A percentile compares a stretch with the other conserved stretches of the same genome.
Evolutionary conservation across 2,329 filamentous ascomycete species (phyloP).

Genomic region (Beauveria medogensis): DNA sequence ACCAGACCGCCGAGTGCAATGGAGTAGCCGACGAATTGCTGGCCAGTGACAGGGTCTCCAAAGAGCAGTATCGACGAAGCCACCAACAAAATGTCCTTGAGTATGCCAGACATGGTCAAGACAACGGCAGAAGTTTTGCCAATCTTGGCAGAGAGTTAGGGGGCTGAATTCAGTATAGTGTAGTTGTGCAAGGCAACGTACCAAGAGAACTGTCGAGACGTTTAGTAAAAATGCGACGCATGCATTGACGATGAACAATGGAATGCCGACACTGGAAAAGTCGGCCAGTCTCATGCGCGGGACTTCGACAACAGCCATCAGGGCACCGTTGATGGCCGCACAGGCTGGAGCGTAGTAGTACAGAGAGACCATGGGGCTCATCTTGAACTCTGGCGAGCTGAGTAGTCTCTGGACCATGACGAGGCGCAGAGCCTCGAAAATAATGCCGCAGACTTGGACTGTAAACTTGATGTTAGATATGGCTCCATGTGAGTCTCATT

Average conservation of each 20-base stretch:
- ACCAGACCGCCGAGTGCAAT: constrained; percentile 69
- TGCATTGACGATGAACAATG: constrained; percentile 67
- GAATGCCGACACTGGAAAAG: constrained; percentile 64
- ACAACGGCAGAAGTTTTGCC: constrained; percentile 78
- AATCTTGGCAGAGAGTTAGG: constrained; percentile 47
- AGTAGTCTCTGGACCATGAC: constrained; percentile 80
- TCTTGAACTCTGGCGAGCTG: constrained; percentile 79
- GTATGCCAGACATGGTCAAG: constrained; percentile 77
- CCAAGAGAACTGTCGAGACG: constrained; percentile 78
- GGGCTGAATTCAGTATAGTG: constrained; percentile 15
- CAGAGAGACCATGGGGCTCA: constrained; percentile 80
- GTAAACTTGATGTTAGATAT: neutral
- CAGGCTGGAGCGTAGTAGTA: constrained; percentile 88
- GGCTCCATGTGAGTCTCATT: no score
- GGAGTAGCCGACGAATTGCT: constrained; percentile 78
- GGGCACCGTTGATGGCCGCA: constrained; percentile 69
- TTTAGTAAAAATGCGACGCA: constrained; percentile 73
- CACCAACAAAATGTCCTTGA: constrained; percentile 82
- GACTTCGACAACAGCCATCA: constrained; percentile 67
- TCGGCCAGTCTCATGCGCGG: constrained; percentile 61
- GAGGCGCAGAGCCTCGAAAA: constrained; percentile 75
- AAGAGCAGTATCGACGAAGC: constrained; percentile 74
- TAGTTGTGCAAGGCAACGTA: constrained; percentile 36
- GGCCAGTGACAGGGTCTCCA: constrained; percentile 62
- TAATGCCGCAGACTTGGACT: constrained; percentile 63